phyloP scores from a whole-genome alignment of 2,329 filamentous ascomycete genomes.

The Apiospora aurea region DNA sequence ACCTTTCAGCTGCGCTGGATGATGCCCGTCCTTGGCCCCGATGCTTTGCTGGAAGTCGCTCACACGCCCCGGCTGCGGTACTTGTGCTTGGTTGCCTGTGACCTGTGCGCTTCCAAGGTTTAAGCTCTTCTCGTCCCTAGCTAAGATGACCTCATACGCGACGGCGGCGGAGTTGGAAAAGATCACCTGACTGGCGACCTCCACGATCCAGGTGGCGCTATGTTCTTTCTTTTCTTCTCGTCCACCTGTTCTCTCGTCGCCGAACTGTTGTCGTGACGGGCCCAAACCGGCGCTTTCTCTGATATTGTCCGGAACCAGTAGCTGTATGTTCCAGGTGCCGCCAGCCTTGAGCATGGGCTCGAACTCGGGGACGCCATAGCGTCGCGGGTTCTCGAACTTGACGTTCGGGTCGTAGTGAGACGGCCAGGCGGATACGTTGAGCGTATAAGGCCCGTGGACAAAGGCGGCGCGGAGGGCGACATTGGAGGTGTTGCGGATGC shows the following conservation, averaged over 20 bases:
- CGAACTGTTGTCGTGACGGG: constrained; percentile 54
- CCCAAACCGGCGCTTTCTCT: constrained; percentile 66
- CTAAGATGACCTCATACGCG: constrained; percentile 85
- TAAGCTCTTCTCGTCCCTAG: constrained; percentile 84
- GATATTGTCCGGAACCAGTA: constrained; percentile 81
- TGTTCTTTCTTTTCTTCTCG: constrained; percentile 49
- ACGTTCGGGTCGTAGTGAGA: constrained; percentile 82
- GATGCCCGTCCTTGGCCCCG: constrained; percentile 62
- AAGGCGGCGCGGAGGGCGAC: constrained; percentile 93
- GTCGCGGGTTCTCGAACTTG: constrained; percentile 73
- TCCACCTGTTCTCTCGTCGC: constrained; percentile 52
- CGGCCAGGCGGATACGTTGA: constrained; percentile 87
- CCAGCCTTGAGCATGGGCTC: constrained; percentile 97
- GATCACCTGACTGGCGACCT: constrained; percentile 90
- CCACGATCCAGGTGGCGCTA: constrained; percentile 75
- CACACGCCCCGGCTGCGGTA: constrained; percentile 72
- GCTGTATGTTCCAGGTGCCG: constrained; percentile 80
- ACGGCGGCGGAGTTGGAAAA: constrained; percentile 91
- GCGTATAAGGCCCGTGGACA: constrained; percentile 92
- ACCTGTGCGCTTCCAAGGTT: constrained; percentile 64
- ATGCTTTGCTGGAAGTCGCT: constrained; percentile 76
- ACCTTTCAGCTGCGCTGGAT: constrained; percentile 72
- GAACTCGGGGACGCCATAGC: constrained; percentile 84
- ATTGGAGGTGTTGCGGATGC: constrained; percentile 89
- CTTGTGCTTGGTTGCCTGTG: constrained; percentile 53